phyloP scores from a whole-genome alignment of 768 basidiomycete species.

The Xanthoconium purpureum region DNA sequence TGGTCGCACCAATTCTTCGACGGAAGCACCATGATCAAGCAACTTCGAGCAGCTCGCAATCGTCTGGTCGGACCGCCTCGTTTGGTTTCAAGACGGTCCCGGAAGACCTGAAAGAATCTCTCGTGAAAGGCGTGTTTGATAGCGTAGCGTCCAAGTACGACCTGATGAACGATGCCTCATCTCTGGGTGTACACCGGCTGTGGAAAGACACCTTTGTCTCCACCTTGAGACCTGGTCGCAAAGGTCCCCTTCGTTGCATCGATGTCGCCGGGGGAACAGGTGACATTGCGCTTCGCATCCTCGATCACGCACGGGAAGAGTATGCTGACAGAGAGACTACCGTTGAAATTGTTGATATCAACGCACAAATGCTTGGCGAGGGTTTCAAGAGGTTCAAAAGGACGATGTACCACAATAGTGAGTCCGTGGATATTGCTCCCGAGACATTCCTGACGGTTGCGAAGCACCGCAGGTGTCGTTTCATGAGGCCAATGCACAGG shows the following conservation, averaged over 20 bases:
- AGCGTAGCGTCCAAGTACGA: constrained; percentile 96
- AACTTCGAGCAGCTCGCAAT: constrained; percentile 4
- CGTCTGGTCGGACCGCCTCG: constrained; percentile 58
- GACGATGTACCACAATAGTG: constrained; percentile 98
- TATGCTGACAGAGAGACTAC: constrained; percentile 87
- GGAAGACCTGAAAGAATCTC: constrained; percentile 79
- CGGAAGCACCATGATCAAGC: constrained; percentile 25
- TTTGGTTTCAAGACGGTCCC: constrained; percentile 93
- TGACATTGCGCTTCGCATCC: constrained; percentile 91
- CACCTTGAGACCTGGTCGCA: constrained; percentile 69
- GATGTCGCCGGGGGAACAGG: constrained; percentile 98
- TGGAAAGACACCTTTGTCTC: constrained; percentile 95
- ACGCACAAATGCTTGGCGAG: constrained; percentile 91
- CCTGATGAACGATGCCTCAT: constrained; percentile 99
- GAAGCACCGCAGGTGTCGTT: constrained; percentile 91
- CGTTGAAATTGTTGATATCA: constrained; percentile 92
- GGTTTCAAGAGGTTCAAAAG: constrained; percentile 88
- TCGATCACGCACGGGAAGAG: constrained; percentile 86
- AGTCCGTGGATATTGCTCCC: constrained; percentile 21
- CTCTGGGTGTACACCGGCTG: constrained; percentile 89
- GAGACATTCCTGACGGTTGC: constrained; percentile 1
- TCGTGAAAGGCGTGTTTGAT: constrained; percentile 92
- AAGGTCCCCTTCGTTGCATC: constrained; percentile 74
- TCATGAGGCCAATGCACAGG: constrained; percentile 90
- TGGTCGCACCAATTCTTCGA: constrained; percentile 6